phyloP scores from a whole-genome alignment of 2,329 filamentous ascomycete species.

The Ilyonectria mors-panacis region DNA sequence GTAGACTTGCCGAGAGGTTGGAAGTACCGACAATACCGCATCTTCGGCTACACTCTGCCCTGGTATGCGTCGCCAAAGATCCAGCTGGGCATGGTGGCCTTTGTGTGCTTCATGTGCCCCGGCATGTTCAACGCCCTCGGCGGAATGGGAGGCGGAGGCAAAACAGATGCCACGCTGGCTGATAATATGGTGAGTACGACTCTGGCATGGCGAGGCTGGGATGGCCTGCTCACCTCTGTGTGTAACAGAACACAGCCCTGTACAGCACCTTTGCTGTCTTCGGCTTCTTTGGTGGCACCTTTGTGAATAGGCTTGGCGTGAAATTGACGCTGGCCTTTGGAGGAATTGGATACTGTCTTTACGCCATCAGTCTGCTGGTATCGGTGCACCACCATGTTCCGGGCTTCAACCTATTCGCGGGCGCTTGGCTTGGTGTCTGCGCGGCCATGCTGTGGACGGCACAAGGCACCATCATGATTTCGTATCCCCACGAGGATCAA shows the following conservation, averaged over 20 bases:
- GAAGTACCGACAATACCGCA: constrained; percentile 40
- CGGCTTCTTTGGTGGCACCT: constrained; percentile 79
- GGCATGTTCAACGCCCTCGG: constrained; percentile 80
- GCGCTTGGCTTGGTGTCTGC: constrained; percentile 82
- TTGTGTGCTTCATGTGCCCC: constrained; percentile 73
- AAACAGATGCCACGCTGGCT: constrained; percentile 63
- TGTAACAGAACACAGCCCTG: constrained; percentile 71
- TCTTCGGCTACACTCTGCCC: constrained; percentile 39
- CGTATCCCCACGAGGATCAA: constrained; percentile 83
- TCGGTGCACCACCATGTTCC: constrained; percentile 73
- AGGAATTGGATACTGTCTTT: constrained; percentile 65
- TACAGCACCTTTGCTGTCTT: constrained; percentile 78
- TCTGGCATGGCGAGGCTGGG: background rate
- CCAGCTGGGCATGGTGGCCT: constrained; percentile 77
- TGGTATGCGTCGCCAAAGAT: constrained; percentile 82
- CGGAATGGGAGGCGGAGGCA: constrained; percentile 74
- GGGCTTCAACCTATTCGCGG: constrained; percentile 73
- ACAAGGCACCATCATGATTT: constrained; percentile 90
- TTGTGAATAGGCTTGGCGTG: constrained; percentile 67
- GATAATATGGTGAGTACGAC: constrained; percentile 48
- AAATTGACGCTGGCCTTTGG: constrained; percentile 54
- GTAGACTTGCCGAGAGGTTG: constrained; percentile 39
- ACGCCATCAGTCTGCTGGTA: constrained; percentile 77
- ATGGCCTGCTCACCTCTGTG: background rate
- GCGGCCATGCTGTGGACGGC: constrained; percentile 87